Evolutionary conservation across 192 early-diverging fungal genomes (phyloP), one percentile per base, ranked within the genome.

Genomic region (Globomyces pollinis-pini): DNA sequence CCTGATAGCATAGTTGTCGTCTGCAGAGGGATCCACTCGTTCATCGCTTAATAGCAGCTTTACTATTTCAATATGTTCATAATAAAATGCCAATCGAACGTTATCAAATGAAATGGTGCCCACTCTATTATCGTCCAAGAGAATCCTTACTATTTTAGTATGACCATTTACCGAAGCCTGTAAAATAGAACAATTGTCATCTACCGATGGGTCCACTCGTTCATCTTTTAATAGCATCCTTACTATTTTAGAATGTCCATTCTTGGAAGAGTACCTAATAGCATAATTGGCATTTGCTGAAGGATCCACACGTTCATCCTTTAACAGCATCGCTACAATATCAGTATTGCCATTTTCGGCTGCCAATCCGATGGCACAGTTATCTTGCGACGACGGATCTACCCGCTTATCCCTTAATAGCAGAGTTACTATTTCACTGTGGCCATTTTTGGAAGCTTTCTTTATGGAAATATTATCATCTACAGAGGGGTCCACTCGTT

Each of bases 321-420:
- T 33, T 8, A 55, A 24, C 13, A 59, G 51, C 53, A 59, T 9
- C n/a, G 16, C 44, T 15, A 59, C 34, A n/a, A 50, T 59, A 6
- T 36, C 56, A 3, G 24, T 2, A 45, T 64, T 35, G 18, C 35
- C 42, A 30, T 49, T 16, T 15, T 65, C 63, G 16, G 24, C 13
- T 24, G 65, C 65, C 49, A 35, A 59, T 4, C 36, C 16, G 2
- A 62, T 18, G 4, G 65, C 65, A 0, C 16, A 9, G 16, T 62
- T 38, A 36, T 63, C 43, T 24, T 63, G 32, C 15, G 61, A 52
- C 29, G 53, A 23, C 16, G 5, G 0, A 26, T 12, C 29, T 4
- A 55, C 53, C 23, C 32, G 4, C 3, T 16, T 13, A 34, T 55
- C 8, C 20, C 33, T 33, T 8, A 55, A 24, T 24, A 59, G 51